These are phyloP conservation scores for Phaeosphaeriaceae sp. DNA, from an alignment of 2,329 filamentous ascomycete genomes.

Conservation along the genomic window DNA sequence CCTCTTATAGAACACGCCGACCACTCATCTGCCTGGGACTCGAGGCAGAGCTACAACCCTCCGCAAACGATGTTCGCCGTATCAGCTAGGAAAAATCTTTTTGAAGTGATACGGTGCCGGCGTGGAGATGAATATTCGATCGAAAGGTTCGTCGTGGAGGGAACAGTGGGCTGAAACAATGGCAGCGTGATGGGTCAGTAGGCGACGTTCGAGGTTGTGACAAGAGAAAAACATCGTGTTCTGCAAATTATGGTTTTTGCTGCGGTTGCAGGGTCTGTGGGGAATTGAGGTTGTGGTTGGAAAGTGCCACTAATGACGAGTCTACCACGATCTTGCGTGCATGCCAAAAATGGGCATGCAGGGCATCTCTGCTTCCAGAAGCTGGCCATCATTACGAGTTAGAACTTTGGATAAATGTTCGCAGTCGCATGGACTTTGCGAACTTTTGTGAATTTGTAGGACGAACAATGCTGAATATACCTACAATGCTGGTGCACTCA, in stretches of 20 bases:
- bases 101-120: background rate
- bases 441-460: too few relatives aligned
- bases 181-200: background rate
- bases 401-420: too few relatives aligned
- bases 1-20: too few relatives aligned
- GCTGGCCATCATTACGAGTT: too few relatives aligned
- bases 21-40: background rate
- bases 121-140: background rate
- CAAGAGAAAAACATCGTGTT: background rate
- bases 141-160: too few relatives aligned
- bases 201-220: background rate
- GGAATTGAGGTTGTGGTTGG: background rate
- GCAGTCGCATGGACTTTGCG: too few relatives aligned
- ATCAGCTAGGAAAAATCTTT: background rate
- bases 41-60: background rate
- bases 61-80: background rate
- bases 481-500: background rate
- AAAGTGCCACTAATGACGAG: conserved; percentile 9
- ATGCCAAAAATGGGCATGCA: background rate
- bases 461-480: background rate
- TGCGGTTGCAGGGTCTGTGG: background rate
- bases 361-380: too few relatives aligned
- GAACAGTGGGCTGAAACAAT: background rate
- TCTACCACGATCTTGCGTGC: background rate
- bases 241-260: too few relatives aligned